Evolutionary conservation across 116 monocot species (phyloP).

Genomic region (Phalaenopsis hybrid): DNA sequence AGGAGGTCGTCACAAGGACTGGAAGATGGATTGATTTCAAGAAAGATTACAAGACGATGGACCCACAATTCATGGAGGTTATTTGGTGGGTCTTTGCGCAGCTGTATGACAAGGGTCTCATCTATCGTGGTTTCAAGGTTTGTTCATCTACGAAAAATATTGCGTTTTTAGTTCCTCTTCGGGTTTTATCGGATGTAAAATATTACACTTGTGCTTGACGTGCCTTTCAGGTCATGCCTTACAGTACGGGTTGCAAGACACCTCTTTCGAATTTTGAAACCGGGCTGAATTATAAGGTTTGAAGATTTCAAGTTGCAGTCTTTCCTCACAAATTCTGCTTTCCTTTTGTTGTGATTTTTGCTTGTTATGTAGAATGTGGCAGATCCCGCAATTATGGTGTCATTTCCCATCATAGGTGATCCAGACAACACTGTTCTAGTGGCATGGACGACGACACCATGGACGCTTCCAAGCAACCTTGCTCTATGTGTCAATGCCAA

Average conservation of each 20-base stretch:
- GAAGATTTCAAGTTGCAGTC: constrained; percentile 18
- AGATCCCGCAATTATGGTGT: constrained; percentile 84
- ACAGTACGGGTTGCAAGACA: constrained; percentile 96
- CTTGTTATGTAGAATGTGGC: constrained; percentile 55
- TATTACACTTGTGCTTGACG: background rate
- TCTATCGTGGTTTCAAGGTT: constrained; percentile 87
- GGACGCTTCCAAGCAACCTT: constrained; percentile 98
- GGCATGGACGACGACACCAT: constrained; percentile 98
- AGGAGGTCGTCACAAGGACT: constrained; percentile 69
- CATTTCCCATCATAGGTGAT: constrained; percentile 69
- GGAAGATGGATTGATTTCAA: constrained; percentile 96
- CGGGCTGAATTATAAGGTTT: constrained; percentile 75
- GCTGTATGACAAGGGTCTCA: constrained; percentile 79
- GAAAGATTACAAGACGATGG: constrained; percentile 98
- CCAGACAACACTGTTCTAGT: constrained; percentile 75
- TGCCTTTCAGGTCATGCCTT: constrained; percentile 71
- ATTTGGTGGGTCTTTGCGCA: constrained; percentile 94
- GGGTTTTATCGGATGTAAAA: background rate
- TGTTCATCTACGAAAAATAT: background rate
- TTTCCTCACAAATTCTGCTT: background rate
- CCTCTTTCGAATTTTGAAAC: constrained; percentile 92
- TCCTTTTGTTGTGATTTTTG: constrained; percentile 7
- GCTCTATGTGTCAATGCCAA: constrained; percentile 79
- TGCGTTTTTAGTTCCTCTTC: background rate
- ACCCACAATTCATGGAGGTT: constrained; percentile 74